phyloP scores from a whole-genome alignment of 352 stramenopile species.

The Phytophthora agathidicida region DNA sequence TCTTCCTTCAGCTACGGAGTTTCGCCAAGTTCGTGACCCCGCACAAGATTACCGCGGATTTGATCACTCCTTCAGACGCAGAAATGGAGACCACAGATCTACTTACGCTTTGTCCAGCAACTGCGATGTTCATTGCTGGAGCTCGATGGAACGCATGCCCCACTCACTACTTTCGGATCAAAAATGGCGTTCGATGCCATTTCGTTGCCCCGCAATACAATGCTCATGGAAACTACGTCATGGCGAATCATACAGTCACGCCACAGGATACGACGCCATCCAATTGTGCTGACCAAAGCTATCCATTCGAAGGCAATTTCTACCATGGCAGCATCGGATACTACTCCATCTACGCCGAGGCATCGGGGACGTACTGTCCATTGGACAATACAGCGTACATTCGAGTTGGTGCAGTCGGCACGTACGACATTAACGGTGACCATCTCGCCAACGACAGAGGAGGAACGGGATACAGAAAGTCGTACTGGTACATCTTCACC shows the following conservation, averaged over 20 bases:
- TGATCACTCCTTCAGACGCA: conserved; percentile 4
- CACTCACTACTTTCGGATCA: conserved; percentile 13
- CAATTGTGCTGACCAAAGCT: conserved; percentile 6
- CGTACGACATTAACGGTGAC: conserved; percentile 28
- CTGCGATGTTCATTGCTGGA: conserved; percentile 12
- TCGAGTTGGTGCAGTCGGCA: conserved; percentile 7
- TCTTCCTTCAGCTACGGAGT: conserved; percentile 32
- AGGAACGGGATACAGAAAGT: conserved; percentile 17
- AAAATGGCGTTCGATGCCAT: conserved; percentile 13
- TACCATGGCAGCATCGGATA: conserved; percentile 40
- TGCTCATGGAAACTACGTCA: conserved; percentile 14
- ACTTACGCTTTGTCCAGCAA: conserved; percentile 9
- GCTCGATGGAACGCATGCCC: conserved; percentile 21
- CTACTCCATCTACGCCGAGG: conserved; percentile 35
- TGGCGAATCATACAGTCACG: background rate
- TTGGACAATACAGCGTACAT: conserved; percentile 16
- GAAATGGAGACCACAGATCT: conserved; percentile 4
- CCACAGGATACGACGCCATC: background rate
- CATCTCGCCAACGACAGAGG: conserved; percentile 14
- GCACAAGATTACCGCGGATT: conserved; percentile 28
- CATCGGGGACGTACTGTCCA: conserved; percentile 18
- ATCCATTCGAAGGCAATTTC: conserved; percentile 28
- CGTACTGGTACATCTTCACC: conserved; percentile 31
- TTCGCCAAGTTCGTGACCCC: conserved; percentile 26
- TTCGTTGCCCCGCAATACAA: conserved; percentile 22